phyloP scores from a whole-genome alignment of 176 grass and related monocot species.

The Otatea glauca region DNA sequence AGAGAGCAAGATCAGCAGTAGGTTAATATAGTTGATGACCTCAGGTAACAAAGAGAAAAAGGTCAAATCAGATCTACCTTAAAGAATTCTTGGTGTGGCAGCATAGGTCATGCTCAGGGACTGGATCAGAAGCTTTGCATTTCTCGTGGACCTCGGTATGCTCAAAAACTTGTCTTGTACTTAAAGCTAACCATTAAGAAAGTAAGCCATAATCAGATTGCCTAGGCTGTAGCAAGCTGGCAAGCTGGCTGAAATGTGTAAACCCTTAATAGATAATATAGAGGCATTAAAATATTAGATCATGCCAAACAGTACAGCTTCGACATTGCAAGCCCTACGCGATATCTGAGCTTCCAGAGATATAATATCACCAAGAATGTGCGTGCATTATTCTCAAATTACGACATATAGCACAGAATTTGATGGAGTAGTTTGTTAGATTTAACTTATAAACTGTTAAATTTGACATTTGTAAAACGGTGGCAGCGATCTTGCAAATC shows the following conservation, averaged over 20 bases:
- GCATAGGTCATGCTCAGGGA: slow-evolving; percentile 71
- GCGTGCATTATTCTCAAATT: no score
- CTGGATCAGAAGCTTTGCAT: slow-evolving; percentile 69
- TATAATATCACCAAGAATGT: not conserved
- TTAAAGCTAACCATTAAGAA: not conserved
- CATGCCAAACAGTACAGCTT: not conserved
- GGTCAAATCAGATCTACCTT: slow-evolving; percentile 44
- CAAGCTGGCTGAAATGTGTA: not conserved
- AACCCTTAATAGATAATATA: not conserved
- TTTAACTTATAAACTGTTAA: no score
- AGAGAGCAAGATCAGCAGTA: no score
- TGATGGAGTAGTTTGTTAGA: no score
- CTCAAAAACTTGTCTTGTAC: not conserved
- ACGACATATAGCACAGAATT: no score
- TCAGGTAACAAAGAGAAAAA: not conserved
- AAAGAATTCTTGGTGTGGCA: slow-evolving; percentile 68
- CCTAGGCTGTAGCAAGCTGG: not conserved
- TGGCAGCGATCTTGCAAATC: no score
- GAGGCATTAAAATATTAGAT: not conserved
- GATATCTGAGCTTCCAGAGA: not conserved
- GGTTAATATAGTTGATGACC: not conserved
- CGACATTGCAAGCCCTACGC: not conserved
- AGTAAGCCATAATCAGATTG: not conserved
- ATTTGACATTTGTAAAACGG: no score
- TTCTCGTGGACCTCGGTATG: slow-evolving; percentile 60